phyloP scores from a whole-genome alignment of 2,329 filamentous ascomycete species.

The Ascochyta fabae region DNA sequence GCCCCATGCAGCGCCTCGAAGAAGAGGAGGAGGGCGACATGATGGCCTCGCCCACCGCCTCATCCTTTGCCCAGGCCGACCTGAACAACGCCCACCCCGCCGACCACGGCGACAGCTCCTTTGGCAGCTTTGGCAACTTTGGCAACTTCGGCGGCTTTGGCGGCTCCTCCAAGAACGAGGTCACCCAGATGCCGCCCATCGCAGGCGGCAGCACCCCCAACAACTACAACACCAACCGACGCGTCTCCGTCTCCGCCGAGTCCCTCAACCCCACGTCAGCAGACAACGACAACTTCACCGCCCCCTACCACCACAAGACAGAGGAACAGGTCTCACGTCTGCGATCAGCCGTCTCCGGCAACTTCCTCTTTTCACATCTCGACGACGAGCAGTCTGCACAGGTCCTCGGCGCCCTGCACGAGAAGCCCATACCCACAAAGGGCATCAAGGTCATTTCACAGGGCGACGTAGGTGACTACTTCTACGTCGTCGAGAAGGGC shows the following conservation, averaged over 20 bases:
- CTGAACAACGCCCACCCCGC: constrained; percentile 47
- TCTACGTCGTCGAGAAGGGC: constrained; percentile 94
- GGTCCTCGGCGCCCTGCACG: constrained; percentile 87
- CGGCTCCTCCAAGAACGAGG: constrained; percentile 45
- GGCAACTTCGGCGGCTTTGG: constrained; percentile 44
- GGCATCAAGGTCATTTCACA: constrained; percentile 91
- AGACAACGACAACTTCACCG: constrained; percentile 86
- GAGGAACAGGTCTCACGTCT: constrained; percentile 80
- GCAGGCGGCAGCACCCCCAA: constrained; percentile 72
- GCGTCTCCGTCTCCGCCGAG: constrained; percentile 96
- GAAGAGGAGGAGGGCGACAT: constrained; percentile 84
- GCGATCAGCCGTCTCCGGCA: constrained; percentile 80
- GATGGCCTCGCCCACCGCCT: constrained; percentile 73
- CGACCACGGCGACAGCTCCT: constrained; percentile 39
- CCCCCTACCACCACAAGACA: constrained; percentile 84
- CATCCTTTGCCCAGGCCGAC: constrained; percentile 53
- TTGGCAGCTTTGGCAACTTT: constrained; percentile 50
- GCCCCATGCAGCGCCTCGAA: constrained; percentile 67
- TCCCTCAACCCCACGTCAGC: constrained; percentile 89
- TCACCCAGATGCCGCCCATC: constrained; percentile 52
- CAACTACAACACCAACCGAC: constrained; percentile 91
- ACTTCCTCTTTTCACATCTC: constrained; percentile 92
- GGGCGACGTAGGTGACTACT: constrained; percentile 95
- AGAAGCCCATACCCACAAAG: constrained; percentile 94
- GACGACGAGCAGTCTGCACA: constrained; percentile 91